Conservation (phyloP, 768 basidiomycete species). For the Sporobolomyces roseus region DNA sequence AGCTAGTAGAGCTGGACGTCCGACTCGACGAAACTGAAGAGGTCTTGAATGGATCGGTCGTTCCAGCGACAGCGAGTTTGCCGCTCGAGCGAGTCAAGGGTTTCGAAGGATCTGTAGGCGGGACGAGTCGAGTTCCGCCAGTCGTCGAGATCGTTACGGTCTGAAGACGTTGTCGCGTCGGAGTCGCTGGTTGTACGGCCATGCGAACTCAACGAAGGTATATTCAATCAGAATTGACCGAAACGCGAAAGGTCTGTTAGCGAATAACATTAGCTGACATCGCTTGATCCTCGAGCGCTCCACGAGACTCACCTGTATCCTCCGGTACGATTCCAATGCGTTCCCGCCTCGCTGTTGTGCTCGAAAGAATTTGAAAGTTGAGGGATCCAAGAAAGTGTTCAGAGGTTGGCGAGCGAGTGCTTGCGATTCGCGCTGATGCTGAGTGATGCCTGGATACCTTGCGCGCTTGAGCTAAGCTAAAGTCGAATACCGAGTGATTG, state of each 20-base stretch:
- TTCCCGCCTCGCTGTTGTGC: too few species aligned
- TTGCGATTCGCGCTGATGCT: too few species aligned
- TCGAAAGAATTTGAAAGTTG: too few species aligned
- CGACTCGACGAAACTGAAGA: not conserved
- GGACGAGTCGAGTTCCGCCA: not conserved
- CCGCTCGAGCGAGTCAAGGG: not conserved
- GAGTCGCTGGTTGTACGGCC: not conserved
- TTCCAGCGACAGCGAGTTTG: not conserved
- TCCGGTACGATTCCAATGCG: too few species aligned
- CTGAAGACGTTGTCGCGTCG: not conserved
- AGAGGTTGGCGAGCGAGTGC: too few species aligned
- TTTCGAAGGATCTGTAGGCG: not conserved
- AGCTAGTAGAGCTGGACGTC: not conserved
- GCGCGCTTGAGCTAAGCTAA: not conserved
- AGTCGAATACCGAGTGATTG: not conserved
- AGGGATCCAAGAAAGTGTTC: too few species aligned
- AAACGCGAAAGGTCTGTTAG: not conserved
- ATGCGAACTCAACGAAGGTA: not conserved
- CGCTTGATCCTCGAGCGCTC: too few species aligned
- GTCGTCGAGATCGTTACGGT: not conserved
- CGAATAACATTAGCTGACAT: too few species aligned
- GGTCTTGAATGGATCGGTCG: not conserved
- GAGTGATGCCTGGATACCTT: too few species aligned
- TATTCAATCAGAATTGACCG: not conserved
- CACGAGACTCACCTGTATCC: too few species aligned